Base-by-base conservation (phyloP, 352 stramenopile genomes). In the Phytophthora cryptogea region DNA sequence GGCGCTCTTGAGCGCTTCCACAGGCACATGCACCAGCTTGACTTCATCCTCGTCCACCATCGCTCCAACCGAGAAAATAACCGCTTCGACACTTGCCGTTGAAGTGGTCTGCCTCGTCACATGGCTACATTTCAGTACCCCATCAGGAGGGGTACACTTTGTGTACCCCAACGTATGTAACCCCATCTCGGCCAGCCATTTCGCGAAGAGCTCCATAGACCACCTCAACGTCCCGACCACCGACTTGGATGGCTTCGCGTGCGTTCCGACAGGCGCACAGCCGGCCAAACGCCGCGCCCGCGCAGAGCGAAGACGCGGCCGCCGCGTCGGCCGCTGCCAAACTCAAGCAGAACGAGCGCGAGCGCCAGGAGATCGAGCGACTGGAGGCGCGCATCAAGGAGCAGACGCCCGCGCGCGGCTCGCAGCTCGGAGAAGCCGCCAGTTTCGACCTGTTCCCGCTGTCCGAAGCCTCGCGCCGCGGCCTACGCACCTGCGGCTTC, bases 371-470 rank as follows among this genome's bases (percentile, higher is more conserved):
- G 52, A 70, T 95, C 36, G 80, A 88, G 64, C 56, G 59, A 11
- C 57, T 95, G 23, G 78, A 89, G 50, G 32, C 61, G 23, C 74
- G 78, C 26, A 92, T 95, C 57, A 50, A 63, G 5, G 83, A 88
- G 48, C 72, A 89, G 54, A 92, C 83, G 20, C 87, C 87, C 0
- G 85, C 86, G 36, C 80, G 87, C 44, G 87, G 87, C 54, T 89
- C 81, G 59, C 87, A 95, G 68, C 74, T 92, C 23, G 72, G 72
- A 13, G 81, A 90, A 5, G 80, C 80, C 37, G 50, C 76, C n/a
- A 89, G 63, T 45, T 97, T 97, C 54, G 88, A 92, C 45, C 60
- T 81, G 16, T 90, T 97, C 59, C 77, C 89, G 53, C 72, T 97
- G 33, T 97, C 89, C 7, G 77, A 90, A 50, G 79, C 86, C 35